Base-by-base conservation (phyloP, 2,329 filamentous ascomycete species). In the Phaeomoniella chlamydospora region DNA sequence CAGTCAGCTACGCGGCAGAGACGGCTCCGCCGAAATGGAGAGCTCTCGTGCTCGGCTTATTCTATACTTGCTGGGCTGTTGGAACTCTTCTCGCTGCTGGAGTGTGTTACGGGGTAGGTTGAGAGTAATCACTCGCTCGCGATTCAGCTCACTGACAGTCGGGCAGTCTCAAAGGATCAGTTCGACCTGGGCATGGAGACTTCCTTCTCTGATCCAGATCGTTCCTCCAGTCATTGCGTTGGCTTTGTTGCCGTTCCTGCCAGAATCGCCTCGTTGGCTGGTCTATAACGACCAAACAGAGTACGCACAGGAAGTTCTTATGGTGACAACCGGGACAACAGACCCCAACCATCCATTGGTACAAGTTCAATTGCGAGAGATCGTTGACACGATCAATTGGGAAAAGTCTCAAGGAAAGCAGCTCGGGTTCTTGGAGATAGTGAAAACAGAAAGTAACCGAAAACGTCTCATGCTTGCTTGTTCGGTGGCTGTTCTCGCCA, bases 91-190 rank as follows among this genome's bases (percentile, higher is more conserved):
- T 64, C 31, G 55, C 64, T 30, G 55, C 59, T 4, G 65, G 68
- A 46, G 45, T 69, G 34, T 58, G 57, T 5, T 62, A 68, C 42
- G 64, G 65, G 35, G 60, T 65, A 39, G 62, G 68, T 43, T 59
- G 65, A 41, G 63, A 58, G 15, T 57, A 57, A 31, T 61, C 64
- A 44, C 66, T 62, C 12, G 61, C 61, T 5, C 61, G 70, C 51
- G 69, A 69, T 48, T 70, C 70, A 52, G 68, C 64, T 37, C 65
- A 65, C 37, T 69, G 63, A 62, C 69, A 67, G 35, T 64, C 64
- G 29, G 65, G 52, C 47, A 62, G 22, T 26, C 39, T 5, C 37
- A 38, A 35, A 39, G 12, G 5, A 34, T 34, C 32, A 3, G 18
- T 10, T 34, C 32, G 11, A 34, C 32, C 15, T 34, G 32, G 32